Conservation (phyloP, 2,329 filamentous ascomycete species). For the Macroventuria anomochaeta region DNA sequence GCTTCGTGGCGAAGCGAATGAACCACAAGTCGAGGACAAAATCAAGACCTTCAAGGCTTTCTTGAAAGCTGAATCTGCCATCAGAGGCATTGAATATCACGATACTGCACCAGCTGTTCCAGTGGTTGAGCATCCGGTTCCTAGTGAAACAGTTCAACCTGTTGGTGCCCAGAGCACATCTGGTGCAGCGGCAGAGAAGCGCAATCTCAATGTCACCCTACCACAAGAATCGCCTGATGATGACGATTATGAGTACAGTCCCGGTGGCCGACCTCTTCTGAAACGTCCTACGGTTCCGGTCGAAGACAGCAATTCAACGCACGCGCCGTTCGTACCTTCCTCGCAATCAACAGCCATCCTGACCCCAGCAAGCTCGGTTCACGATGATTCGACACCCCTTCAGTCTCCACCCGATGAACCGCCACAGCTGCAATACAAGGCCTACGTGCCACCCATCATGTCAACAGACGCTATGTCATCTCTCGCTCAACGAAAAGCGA, state of each 20-base stretch:
- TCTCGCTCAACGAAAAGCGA: constrained; percentile 32
- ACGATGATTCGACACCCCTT: constrained; percentile 42
- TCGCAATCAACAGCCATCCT: constrained; percentile 39
- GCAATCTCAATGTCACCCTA: constrained; percentile 25
- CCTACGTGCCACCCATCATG: constrained; percentile 38
- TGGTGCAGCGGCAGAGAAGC: constrained; percentile 15
- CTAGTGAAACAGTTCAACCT: constrained; percentile 9
- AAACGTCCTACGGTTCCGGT: constrained; percentile 12
- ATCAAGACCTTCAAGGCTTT: constrained; percentile 62
- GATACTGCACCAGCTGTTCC: constrained; percentile 29
- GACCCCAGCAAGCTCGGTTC: constrained; percentile 46
- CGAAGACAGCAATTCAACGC: constrained; percentile 24
- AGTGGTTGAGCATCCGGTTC: constrained; percentile 1
- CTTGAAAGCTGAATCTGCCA: constrained; percentile 42
- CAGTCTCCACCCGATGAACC: constrained; percentile 40
- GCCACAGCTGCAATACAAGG: constrained; percentile 38
- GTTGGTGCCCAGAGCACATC: constrained; percentile 7
- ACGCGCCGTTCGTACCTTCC: constrained; percentile 26
- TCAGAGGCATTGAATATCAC: constrained; percentile 54
- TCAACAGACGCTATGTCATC: constrained; percentile 18
- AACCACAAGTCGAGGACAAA: constrained; percentile 58
- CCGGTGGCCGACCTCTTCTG: constrained; percentile 60
- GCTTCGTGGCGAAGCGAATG: constrained; percentile 58
- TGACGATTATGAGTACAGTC: constrained; percentile 55
- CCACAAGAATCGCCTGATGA: constrained; percentile 13